Evolutionary conservation across 139 green algal species (phyloP).

Genomic region (Coccomyxa sp.): DNA sequence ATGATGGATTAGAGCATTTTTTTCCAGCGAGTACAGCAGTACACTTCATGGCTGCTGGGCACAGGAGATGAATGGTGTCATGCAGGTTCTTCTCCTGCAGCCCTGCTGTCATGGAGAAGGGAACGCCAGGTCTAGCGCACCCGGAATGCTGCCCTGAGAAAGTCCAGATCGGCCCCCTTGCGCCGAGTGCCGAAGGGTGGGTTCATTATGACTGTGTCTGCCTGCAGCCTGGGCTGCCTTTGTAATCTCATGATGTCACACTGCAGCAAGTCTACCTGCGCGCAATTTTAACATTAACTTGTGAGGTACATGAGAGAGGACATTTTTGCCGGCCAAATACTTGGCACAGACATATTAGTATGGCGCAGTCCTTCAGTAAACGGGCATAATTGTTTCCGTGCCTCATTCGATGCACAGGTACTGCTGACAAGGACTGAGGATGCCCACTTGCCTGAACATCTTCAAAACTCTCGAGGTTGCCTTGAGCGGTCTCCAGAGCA

Average conservation of each 20-base stretch:
- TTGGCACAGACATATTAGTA: neutral
- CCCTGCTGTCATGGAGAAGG: no score
- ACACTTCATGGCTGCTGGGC: no score
- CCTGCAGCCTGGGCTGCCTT: slow-evolving; percentile 26
- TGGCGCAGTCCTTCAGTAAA: neutral
- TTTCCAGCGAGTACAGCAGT: no score
- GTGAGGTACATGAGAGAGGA: neutral
- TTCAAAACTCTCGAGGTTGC: slow-evolving; percentile 77
- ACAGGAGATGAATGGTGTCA: no score
- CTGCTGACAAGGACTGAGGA: neutral
- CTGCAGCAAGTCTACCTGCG: slow-evolving; percentile 64
- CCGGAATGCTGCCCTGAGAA: slow-evolving; percentile 68
- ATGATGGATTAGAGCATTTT: no score
- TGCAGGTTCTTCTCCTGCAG: no score
- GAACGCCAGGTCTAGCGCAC: slow-evolving; percentile 5
- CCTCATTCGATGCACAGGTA: neutral
- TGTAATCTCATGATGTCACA: slow-evolving; percentile 40
- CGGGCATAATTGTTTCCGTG: neutral
- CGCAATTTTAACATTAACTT: neutral
- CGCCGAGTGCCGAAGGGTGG: slow-evolving; percentile 88
- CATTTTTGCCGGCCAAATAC: neutral
- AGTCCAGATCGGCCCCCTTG: slow-evolving; percentile 88
- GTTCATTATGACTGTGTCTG: slow-evolving; percentile 92
- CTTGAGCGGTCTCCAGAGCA: slow-evolving; percentile 59
- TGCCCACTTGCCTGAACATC: slow-evolving; percentile 46